Conservation (phyloP, 495 filamentous ascomycete genomes). For the Penicillium manginii region DNA sequence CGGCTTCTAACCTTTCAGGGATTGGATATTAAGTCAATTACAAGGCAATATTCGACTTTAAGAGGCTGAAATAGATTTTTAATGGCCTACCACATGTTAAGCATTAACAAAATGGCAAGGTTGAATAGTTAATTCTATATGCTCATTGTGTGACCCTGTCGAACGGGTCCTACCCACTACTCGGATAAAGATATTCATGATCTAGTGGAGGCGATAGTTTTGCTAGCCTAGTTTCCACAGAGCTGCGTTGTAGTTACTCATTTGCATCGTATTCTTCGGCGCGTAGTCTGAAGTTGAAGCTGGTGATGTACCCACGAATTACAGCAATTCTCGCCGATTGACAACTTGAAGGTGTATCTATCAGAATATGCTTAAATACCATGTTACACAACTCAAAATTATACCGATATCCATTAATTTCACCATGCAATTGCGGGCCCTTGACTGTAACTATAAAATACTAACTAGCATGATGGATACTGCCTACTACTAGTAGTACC, state of each 20-base stretch:
- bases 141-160: conserved; percentile 3
- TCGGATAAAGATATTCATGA: background rate
- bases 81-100: conserved; percentile 15
- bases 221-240: background rate
- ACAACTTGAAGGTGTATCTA: background rate
- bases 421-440: no score
- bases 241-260: background rate
- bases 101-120: background rate
- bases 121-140: background rate
- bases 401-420: no score
- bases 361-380: background rate
- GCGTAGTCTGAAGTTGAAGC: background rate
- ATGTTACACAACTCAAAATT: background rate
- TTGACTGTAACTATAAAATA: no score
- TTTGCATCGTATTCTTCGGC: background rate
- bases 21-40: background rate
- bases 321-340: background rate
- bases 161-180: conserved; percentile 13
- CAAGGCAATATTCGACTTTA: background rate
- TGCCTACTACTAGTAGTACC: no score
- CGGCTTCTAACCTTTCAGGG: background rate
- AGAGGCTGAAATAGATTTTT: background rate
- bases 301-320: background rate
- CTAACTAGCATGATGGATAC: no score
- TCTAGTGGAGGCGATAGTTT: background rate